Conservation (phyloP, 2,329 filamentous ascomycete species). For the Didymellaceae sp. region DNA sequence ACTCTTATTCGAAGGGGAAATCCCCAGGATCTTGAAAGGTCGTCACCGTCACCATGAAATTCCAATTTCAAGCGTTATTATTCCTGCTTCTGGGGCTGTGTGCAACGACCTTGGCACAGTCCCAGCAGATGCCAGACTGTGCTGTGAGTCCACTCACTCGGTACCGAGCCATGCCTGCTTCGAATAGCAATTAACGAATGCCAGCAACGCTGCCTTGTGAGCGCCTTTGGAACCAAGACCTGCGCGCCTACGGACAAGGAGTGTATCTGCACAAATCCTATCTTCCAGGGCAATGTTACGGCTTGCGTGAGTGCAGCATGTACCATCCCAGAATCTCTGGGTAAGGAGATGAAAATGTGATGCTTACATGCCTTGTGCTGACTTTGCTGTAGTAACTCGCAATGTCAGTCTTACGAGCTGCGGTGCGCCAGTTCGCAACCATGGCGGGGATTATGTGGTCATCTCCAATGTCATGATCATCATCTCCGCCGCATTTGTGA, state of each 20-base stretch:
- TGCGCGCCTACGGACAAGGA: conserved; percentile 27
- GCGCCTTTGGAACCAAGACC: conserved; percentile 20
- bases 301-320: conserved; percentile 27
- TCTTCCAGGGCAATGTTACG: conserved; percentile 29
- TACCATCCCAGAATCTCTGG: conserved; percentile 31
- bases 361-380: neutral
- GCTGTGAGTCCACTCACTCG: conserved; percentile 22
- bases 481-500: conserved; percentile 44
- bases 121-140: conserved; percentile 18
- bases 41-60: conserved; percentile 8
- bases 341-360: conserved; percentile 13
- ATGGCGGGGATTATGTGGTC: conserved; percentile 41
- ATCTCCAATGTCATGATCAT: conserved; percentile 45
- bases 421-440: conserved; percentile 48
- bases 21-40: neutral
- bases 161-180: neutral
- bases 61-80: conserved; percentile 5
- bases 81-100: conserved; percentile 10
- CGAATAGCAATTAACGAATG: conserved; percentile 1
- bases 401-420: conserved; percentile 52
- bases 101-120: conserved; percentile 14
- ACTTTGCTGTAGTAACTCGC: conserved; percentile 43
- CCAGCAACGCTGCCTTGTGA: conserved; percentile 14
- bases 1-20: neutral
- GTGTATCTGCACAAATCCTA: conserved; percentile 32